A percentile compares a stretch with the other conserved stretches of the same genome.
phyloP scores from a whole-genome alignment of 2,329 filamentous ascomycete genomes.

The Gliomastix tumulicola region DNA sequence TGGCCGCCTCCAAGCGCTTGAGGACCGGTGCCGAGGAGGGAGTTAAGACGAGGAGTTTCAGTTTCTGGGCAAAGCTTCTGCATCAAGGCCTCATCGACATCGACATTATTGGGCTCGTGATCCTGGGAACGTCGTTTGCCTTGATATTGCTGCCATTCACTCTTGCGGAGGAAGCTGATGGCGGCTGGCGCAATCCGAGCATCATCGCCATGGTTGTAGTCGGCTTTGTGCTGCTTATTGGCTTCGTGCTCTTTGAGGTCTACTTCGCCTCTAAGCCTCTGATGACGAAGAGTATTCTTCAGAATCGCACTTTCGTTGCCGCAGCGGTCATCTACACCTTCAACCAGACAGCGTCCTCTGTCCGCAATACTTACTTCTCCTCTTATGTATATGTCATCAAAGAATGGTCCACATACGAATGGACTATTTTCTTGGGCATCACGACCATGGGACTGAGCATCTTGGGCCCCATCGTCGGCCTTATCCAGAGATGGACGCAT shows the following conservation, averaged over 20 bases:
- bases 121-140: conserved; percentile 48
- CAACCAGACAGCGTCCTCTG: conserved; percentile 23
- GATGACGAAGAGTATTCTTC: conserved; percentile 20
- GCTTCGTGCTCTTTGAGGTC: conserved; percentile 24
- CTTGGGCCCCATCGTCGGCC: conserved; percentile 23
- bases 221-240: conserved; percentile 16
- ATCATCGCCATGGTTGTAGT: conserved; percentile 18
- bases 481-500: conserved; percentile 26
- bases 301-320: conserved; percentile 22
- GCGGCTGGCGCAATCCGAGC: conserved; percentile 21
- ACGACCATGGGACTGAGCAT: conserved; percentile 30
- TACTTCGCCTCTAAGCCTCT: conserved; percentile 22
- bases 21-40: conserved; percentile 18
- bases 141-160: conserved; percentile 60
- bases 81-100: conserved; percentile 44
- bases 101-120: conserved; percentile 49
- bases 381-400: conserved; percentile 32
- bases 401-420: conserved; percentile 30
- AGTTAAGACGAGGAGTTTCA: not conserved
- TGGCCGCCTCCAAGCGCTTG: conserved; percentile 19
- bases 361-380: conserved; percentile 27
- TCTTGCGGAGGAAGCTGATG: conserved; percentile 28
- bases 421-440: conserved; percentile 30
- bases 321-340: conserved; percentile 19
- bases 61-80: conserved; percentile 11